Evolutionary conservation across 2,329 filamentous ascomycete genomes (phyloP).

Genomic region (Hypoxylon sp.): DNA sequence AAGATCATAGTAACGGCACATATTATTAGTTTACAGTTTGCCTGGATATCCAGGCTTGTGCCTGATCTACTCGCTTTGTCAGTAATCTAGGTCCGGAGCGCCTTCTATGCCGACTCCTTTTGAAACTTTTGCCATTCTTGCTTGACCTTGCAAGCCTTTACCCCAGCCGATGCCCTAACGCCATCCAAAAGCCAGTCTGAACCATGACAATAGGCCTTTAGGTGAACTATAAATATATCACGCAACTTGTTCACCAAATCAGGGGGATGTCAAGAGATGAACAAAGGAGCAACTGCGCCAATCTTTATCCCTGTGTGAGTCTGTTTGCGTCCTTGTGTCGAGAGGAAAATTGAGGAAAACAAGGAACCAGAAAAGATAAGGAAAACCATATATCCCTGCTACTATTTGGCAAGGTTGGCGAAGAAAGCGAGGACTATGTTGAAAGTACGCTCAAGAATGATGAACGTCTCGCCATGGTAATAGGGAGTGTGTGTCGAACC

Average conservation of each 20-base stretch:
- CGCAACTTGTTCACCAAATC: constrained; percentile 14
- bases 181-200: constrained; percentile 19
- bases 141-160: constrained; percentile 40
- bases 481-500: constrained; percentile 15
- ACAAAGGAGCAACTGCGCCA: not conserved
- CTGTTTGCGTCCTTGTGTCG: constrained; percentile 7
- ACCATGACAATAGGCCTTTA: constrained; percentile 4
- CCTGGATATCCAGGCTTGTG: constrained; percentile 10
- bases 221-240: constrained; percentile 10
- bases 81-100: constrained; percentile 5
- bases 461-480: not conserved
- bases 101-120: constrained; percentile 9
- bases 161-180: constrained; percentile 12
- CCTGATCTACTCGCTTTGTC: constrained; percentile 15
- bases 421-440: constrained; percentile 8
- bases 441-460: constrained; percentile 8
- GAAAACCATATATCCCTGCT: constrained; percentile 13
- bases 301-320: not conserved
- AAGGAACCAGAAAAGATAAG: constrained; percentile 12
- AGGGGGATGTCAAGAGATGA: not conserved
- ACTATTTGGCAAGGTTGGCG: constrained; percentile 25
- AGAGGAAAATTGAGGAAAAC: constrained; percentile 15
- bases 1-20: not conserved
- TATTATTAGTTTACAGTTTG: constrained; percentile 2
- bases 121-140: constrained; percentile 12